A percentile compares a stretch with the other conserved stretches of the same genome.
Evolutionary conservation across 1,139 yeast species (phyloP).

Genomic region (Blastobotrys niveus): DNA sequence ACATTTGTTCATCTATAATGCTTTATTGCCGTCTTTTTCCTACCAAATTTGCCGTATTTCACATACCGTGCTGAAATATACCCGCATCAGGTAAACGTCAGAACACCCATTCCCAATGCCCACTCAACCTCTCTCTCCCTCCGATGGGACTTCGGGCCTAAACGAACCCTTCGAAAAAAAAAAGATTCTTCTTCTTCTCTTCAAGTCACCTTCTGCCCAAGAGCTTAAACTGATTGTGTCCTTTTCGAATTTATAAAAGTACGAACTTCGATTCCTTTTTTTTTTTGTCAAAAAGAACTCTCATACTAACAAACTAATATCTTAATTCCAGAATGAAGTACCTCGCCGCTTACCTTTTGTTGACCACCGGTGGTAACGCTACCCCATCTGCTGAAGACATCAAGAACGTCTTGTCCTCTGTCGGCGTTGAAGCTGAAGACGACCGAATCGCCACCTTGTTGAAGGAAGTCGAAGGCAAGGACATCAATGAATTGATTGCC

Average conservation of each 20-base stretch:
- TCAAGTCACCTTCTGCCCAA: constrained; percentile 54
- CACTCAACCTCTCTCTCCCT: constrained; percentile 3
- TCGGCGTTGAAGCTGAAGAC: constrained; percentile 93
- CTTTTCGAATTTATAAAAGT: constrained; percentile 34
- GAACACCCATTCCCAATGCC: constrained; percentile 7
- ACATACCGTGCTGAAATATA: too few species aligned
- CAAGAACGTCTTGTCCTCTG: constrained; percentile 83
- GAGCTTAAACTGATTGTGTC: constrained; percentile 56
- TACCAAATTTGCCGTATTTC: too few species aligned
- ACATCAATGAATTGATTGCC: constrained; percentile 85
- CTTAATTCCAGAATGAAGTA: constrained; percentile 37
- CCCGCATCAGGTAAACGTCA: too few species aligned
- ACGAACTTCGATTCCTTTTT: constrained; percentile 14
- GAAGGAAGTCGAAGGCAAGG: constrained; percentile 91
- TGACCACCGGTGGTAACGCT: constrained; percentile 45
- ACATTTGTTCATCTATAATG: too few species aligned
- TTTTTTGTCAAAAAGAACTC: background rate
- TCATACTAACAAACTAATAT: constrained; percentile 1
- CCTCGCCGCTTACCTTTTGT: constrained; percentile 46
- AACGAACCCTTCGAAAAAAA: too few species aligned
- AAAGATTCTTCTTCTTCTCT: constrained; percentile 26
- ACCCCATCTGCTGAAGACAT: constrained; percentile 91
- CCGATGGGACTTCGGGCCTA: too few species aligned
- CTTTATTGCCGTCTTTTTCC: too few species aligned
- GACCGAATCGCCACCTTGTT: constrained; percentile 79